Percentiles rank a stretch among this genome's conserved stretches.
Evolutionary conservation across 352 stramenopile species (phyloP).

Genomic region (Plasmopara viticola): DNA sequence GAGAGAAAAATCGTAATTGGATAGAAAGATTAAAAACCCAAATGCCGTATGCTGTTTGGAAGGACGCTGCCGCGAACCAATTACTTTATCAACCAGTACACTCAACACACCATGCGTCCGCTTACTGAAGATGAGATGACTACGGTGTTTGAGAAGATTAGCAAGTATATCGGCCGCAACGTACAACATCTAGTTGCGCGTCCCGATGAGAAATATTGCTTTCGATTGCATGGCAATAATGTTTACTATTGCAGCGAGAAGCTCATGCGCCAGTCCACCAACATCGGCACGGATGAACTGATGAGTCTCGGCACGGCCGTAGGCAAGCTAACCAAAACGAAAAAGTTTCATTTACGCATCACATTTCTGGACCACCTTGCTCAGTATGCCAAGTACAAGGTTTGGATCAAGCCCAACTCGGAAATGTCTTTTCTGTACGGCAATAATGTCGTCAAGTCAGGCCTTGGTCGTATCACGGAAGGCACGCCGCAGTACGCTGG

Average conservation of each 20-base stretch:
- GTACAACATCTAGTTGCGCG: slow-evolving; percentile 96
- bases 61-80: slow-evolving; percentile 22
- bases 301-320: slow-evolving; percentile 96
- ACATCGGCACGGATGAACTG: slow-evolving; percentile 92
- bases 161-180: slow-evolving; percentile 97
- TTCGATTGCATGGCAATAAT: slow-evolving; percentile 95
- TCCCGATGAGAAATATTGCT: slow-evolving; percentile 96
- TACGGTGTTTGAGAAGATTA: slow-evolving; percentile 98
- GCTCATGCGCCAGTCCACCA: slow-evolving; percentile 94
- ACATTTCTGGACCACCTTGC: slow-evolving; percentile 97
- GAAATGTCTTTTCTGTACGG: slow-evolving; percentile 99
- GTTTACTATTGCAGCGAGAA: slow-evolving; percentile 97
- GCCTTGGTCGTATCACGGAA: slow-evolving; percentile 97
- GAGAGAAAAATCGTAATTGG: not conserved
- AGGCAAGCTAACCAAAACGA: slow-evolving; percentile 98
- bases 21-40: not conserved
- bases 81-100: slow-evolving; percentile 10
- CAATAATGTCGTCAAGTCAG: slow-evolving; percentile 98
- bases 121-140: slow-evolving; percentile 96
- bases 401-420: slow-evolving; percentile 99
- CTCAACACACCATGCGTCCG: slow-evolving; percentile 85
- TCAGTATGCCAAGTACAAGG: slow-evolving; percentile 99
- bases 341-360: slow-evolving; percentile 98
- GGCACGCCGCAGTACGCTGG: slow-evolving; percentile 96
- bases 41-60: slow-evolving; percentile 18